Conservation (phyloP, 345 rosid genomes). For the Citropsis articulata region DNA sequence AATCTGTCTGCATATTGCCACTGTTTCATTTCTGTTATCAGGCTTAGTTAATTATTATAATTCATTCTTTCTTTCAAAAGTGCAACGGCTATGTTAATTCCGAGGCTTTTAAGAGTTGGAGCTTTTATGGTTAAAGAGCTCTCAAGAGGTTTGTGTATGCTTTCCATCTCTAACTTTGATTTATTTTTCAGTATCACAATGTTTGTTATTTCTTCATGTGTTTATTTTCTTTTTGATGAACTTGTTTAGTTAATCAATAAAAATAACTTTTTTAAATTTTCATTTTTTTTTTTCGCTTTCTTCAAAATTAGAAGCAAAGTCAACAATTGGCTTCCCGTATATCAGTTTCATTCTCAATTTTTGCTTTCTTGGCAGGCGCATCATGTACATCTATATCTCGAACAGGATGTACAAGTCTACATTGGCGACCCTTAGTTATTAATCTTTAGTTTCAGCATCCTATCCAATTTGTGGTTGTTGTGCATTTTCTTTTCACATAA, state of each 20-base stretch:
- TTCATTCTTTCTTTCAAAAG: neutral
- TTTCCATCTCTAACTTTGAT: neutral
- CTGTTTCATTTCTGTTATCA: neutral
- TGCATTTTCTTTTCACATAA: neutral
- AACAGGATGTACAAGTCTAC: constrained; percentile 18
- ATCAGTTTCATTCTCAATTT: neutral
- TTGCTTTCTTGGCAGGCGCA: constrained; percentile 29
- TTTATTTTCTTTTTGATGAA: neutral
- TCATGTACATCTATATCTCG: constrained; percentile 20
- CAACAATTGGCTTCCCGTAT: neutral
- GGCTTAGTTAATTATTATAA: too few species aligned
- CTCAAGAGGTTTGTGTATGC: constrained; percentile 38
- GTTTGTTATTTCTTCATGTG: neutral
- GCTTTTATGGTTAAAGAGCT: constrained; percentile 38
- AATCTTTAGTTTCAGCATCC: neutral
- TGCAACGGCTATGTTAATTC: constrained; percentile 37
- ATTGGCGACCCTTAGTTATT: constrained; percentile 44
- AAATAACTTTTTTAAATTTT: too few species aligned
- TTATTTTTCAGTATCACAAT: neutral
- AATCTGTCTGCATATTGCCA: neutral
- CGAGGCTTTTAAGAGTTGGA: constrained; percentile 40
- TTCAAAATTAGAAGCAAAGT: neutral
- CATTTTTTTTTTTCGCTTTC: neutral
- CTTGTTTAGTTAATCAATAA: neutral
- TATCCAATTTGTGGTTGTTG: neutral